phyloP scores from a whole-genome alignment of 768 basidiomycete species.

The Mycena kentingensis region DNA sequence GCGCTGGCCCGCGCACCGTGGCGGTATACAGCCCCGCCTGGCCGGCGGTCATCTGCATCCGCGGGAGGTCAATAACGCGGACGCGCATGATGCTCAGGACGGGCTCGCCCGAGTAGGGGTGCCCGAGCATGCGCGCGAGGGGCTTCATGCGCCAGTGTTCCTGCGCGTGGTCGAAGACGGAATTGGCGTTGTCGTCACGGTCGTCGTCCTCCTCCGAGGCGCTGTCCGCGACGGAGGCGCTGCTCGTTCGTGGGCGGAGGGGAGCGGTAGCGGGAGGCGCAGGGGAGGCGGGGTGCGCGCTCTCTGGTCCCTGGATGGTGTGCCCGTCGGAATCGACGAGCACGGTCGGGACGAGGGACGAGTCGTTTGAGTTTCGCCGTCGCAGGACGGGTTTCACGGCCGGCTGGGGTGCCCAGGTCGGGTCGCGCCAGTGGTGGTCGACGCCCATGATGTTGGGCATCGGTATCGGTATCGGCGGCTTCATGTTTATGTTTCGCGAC shows the following conservation, averaged over 20 bases:
- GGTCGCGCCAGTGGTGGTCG: conserved; percentile 18
- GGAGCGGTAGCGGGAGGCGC: no score
- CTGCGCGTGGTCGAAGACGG: background rate
- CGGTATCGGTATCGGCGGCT: background rate
- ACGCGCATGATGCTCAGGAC: conserved; percentile 21
- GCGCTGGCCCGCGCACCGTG: conserved; percentile 21
- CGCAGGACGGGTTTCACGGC: background rate
- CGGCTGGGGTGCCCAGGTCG: conserved; percentile 7
- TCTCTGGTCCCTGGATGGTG: conserved; percentile 15
- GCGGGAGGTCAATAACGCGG: conserved; percentile 17
- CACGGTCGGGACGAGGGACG: conserved; percentile 17
- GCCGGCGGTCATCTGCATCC: conserved; percentile 23
- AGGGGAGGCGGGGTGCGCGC: no score
- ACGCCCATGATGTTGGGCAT: conserved; percentile 6
- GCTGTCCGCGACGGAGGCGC: background rate
- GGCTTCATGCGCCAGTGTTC: conserved; percentile 13
- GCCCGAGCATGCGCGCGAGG: conserved; percentile 20
- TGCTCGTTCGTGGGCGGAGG: no score
- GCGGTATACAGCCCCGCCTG: conserved; percentile 21
- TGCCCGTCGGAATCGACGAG: conserved; percentile 21
- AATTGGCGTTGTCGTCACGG: conserved; percentile 8
- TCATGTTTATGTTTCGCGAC: no score
- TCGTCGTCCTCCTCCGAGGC: background rate
- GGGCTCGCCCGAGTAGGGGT: conserved; percentile 22
- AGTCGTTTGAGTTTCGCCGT: background rate